These are phyloP conservation scores for Halocafeteria seosinensis DNA, from an alignment of 108 stramenopile species.

Conservation along the genomic window DNA sequence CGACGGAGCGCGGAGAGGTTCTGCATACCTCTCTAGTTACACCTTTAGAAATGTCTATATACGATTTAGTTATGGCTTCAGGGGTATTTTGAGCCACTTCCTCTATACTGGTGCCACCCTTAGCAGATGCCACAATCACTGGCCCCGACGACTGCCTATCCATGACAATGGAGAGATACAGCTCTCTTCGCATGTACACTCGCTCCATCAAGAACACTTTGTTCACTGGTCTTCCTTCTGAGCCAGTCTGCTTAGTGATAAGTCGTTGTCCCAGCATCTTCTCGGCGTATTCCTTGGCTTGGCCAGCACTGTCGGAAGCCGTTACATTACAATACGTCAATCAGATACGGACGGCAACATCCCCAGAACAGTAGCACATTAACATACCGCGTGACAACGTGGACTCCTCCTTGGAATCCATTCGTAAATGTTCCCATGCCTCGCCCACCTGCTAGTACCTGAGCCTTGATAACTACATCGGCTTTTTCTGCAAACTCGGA, in stretches of 20 bases:
- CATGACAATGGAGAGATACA: slow-evolving; percentile 59
- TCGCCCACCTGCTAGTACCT: slow-evolving; percentile 62
- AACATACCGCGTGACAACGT: slow-evolving; percentile 36
- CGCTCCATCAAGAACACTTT: slow-evolving; percentile 58
- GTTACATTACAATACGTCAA: neutral
- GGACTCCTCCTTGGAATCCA: slow-evolving; percentile 65
- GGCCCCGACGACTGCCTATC: slow-evolving; percentile 53
- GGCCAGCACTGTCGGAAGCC: slow-evolving; percentile 9
- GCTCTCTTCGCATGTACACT: slow-evolving; percentile 53
- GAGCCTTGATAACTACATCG: slow-evolving; percentile 59
- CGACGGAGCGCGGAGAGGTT: slow-evolving; percentile 8
- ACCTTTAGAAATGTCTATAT: slow-evolving; percentile 44
- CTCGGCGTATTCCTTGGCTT: slow-evolving; percentile 45
- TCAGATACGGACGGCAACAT: too few species aligned
- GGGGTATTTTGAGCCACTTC: slow-evolving; percentile 57
- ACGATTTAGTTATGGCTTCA: slow-evolving; percentile 48
- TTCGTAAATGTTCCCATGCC: slow-evolving; percentile 60
- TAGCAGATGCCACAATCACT: slow-evolving; percentile 49
- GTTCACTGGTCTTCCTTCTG: slow-evolving; percentile 54
- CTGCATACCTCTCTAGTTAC: slow-evolving; percentile 39
- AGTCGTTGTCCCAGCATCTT: slow-evolving; percentile 57
- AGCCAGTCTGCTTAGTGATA: slow-evolving; percentile 62
- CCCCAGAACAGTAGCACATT: too few species aligned
- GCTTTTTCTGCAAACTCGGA: neutral
- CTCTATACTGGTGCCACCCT: slow-evolving; percentile 57